Base-by-base conservation (phyloP, 179 eudicot species). In the Camellia oleifera region DNA sequence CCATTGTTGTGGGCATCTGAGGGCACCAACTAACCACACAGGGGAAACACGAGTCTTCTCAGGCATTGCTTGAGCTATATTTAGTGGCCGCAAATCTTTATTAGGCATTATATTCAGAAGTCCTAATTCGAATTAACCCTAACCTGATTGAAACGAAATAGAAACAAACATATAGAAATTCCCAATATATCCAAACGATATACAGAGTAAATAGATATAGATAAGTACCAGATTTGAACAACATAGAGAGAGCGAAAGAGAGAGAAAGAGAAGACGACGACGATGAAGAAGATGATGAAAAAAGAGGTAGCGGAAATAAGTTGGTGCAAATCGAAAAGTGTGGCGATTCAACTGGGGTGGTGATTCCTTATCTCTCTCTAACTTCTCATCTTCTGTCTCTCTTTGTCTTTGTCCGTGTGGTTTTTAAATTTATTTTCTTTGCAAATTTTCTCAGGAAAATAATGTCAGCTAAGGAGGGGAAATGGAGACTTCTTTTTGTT, bases 31-130 rank as follows among this genome's bases (percentile, higher is more conserved):
- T 85, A 7, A 88, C 73, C 0, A 72, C 82, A 83, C 88, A 0
- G 88, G 88, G 11, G 85, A 79, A 83, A 90, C 86, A 81, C 89
- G 91, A 73, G 90, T 23, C 32, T 94, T 98, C 5, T 95, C 98
- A 7, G 81, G 77, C 78, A 83, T 64, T 45, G 80, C 75, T 58
- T 91, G 79, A 71, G 84, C 84, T 68, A 86, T 68, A 79, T 88
- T 91, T 13, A 95, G 46, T 4, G 92, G 94, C 23, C 93, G 86
- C 54, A 94, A 87, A 85, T 89, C 94, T 80, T 83, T 86, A 26
- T 26, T 26, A 7, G 93, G 89, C 52, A 90, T 52, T 44, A 92
- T 83, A 77, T 91, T 71, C 32, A 69, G 17, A 3, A 42, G 0
- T 45, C 42, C 72, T 14, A 15, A 9, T 69, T 64, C 69, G 8